Evolutionary conservation across 352 stramenopile species (phyloP).

Genomic region (Sclerospora graminicola): DNA sequence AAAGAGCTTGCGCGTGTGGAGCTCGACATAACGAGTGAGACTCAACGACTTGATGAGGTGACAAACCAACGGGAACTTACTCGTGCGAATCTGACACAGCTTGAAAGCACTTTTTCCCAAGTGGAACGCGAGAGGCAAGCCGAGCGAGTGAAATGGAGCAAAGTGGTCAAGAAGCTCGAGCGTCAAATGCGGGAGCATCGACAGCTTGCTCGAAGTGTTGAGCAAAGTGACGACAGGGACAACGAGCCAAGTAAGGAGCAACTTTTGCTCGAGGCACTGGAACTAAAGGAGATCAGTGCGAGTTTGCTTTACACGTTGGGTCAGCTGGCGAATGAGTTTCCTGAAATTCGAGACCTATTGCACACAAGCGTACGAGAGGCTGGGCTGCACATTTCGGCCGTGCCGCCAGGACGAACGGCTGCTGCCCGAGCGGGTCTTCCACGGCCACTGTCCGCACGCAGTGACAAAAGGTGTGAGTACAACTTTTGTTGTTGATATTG

Average conservation of each 20-base stretch:
- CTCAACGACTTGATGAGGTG: no score
- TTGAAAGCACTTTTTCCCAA: no score
- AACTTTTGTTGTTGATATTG: conserved; percentile 1
- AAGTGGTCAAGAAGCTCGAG: conserved; percentile 66
- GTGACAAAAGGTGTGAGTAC: conserved; percentile 60
- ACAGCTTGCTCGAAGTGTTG: conserved; percentile 26
- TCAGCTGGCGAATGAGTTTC: conserved; percentile 90
- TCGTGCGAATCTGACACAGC: no score
- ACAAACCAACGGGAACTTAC: no score
- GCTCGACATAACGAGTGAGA: no score
- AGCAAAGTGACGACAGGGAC: conserved; percentile 9
- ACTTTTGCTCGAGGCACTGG: conserved; percentile 64
- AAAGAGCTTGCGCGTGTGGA: no score
- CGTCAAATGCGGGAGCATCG: conserved; percentile 50
- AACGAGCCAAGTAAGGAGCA: conserved; percentile 65
- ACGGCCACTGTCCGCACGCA: conserved; percentile 50
- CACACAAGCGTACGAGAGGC: no score
- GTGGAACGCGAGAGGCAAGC: conserved; percentile 24
- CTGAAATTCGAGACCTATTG: conserved; percentile 85
- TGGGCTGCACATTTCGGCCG: no score
- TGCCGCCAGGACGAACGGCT: no score
- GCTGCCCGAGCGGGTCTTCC: conserved; percentile 33
- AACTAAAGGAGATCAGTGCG: conserved; percentile 74
- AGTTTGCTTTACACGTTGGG: conserved; percentile 87
- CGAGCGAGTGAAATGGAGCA: conserved; percentile 39